phyloP scores from a whole-genome alignment of 345 rosid genomes.

The Ricinus communis region DNA sequence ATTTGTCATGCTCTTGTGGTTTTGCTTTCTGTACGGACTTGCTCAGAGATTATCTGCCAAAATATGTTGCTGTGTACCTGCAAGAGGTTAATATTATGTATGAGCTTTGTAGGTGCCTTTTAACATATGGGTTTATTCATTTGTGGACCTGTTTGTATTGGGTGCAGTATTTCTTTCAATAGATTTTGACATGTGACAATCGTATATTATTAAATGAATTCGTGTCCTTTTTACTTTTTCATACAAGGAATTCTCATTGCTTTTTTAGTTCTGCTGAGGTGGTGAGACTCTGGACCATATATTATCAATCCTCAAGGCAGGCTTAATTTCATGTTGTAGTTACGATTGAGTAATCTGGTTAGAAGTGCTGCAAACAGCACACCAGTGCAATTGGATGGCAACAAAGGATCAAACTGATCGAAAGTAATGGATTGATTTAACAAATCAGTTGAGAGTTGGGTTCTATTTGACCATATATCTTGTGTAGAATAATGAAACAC shows the following conservation, averaged over 20 bases:
- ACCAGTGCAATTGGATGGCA: neutral
- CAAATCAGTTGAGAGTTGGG: neutral
- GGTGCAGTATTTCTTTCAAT: too few species aligned
- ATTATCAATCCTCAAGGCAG: neutral
- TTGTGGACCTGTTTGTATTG: too few species aligned
- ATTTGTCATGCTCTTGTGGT: neutral
- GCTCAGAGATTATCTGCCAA: constrained; percentile 1
- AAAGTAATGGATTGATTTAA: neutral
- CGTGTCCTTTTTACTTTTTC: neutral
- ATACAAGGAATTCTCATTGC: neutral
- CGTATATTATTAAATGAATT: neutral
- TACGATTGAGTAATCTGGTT: neutral
- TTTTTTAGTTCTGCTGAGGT: neutral
- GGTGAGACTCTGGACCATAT: neutral
- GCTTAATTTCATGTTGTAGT: neutral
- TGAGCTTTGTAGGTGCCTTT: neutral
- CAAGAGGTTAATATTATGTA: too few species aligned
- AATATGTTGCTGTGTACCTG: neutral
- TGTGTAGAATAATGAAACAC: neutral
- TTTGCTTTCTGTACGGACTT: neutral
- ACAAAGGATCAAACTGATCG: neutral
- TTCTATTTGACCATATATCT: neutral
- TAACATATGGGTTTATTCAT: neutral
- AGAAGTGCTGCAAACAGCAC: neutral
- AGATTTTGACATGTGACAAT: neutral